Evolutionary conservation across 305 asterid genomes (phyloP).

Genomic region (Fraxinus angustifolia): DNA sequence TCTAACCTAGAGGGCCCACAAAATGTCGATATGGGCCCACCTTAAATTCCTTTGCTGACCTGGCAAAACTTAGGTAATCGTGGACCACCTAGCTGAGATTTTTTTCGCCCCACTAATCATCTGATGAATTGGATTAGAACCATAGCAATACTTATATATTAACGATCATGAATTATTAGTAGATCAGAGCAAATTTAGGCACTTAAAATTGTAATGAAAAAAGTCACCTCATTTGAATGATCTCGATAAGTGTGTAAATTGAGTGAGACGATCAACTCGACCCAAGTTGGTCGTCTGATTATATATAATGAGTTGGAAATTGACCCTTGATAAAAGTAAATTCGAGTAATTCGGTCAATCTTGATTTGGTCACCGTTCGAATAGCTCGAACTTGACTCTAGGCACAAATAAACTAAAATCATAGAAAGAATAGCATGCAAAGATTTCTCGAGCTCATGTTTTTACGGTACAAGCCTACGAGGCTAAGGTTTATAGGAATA

Average conservation of each 20-base stretch:
- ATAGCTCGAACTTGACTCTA: neutral
- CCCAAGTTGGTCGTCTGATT: neutral
- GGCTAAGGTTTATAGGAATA: neutral
- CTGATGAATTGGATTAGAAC: neutral
- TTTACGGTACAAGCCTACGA: neutral
- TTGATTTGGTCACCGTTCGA: neutral
- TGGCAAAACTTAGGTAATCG: neutral
- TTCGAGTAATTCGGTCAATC: neutral
- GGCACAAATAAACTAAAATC: neutral
- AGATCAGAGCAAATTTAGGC: neutral
- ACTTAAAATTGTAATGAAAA: too few species aligned
- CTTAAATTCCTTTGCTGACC: conserved; percentile 23
- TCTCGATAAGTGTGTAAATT: neutral
- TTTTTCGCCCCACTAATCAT: neutral
- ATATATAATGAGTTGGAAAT: neutral
- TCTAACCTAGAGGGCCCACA: neutral
- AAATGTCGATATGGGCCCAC: conserved; percentile 17
- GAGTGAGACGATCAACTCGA: neutral
- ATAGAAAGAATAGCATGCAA: neutral
- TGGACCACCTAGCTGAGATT: neutral
- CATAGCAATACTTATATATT: neutral
- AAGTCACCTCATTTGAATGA: neutral
- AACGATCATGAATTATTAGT: neutral
- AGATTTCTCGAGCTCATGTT: neutral
- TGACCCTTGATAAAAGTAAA: neutral